Percentiles rank a stretch among this genome's conserved stretches.
These are phyloP conservation scores for Schwanniomyces polymorphus DNA, from an alignment of 805 yeast genomes.

Conservation along the genomic window DNA sequence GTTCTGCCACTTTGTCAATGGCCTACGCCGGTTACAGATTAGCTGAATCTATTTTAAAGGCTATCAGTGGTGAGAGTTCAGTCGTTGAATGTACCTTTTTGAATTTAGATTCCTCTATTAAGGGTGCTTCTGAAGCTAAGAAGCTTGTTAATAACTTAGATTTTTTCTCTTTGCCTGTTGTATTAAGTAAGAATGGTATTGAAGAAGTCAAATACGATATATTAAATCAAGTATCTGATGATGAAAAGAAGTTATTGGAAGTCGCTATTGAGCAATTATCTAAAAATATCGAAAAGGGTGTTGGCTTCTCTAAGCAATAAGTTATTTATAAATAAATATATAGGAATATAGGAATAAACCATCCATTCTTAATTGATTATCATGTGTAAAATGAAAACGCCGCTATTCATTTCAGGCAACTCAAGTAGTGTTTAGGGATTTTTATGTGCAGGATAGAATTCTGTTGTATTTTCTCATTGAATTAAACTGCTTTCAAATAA, in stretches of 20 bases:
- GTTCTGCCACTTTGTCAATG: slow-evolving; percentile 84
- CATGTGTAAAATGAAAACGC: not conserved
- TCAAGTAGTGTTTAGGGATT: not conserved
- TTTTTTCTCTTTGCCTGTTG: slow-evolving; percentile 66
- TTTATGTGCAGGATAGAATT: not conserved
- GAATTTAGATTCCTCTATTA: slow-evolving; percentile 48
- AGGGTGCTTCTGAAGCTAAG: slow-evolving; percentile 53
- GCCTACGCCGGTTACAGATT: slow-evolving; percentile 82
- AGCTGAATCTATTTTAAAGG: slow-evolving; percentile 64
- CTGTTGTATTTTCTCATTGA: not conserved
- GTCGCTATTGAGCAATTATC: slow-evolving; percentile 56
- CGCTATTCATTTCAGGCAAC: too few relatives aligned
- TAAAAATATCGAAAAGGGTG: slow-evolving; percentile 61
- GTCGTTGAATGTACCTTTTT: slow-evolving; percentile 52
- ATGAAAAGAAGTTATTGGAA: slow-evolving; percentile 55
- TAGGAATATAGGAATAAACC: not conserved
- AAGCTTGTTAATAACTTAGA: slow-evolving; percentile 43
- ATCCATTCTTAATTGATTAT: not conserved
- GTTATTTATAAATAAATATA: not conserved
- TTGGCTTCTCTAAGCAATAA: slow-evolving; percentile 38
- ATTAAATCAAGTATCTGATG: slow-evolving; percentile 46
- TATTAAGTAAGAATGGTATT: slow-evolving; percentile 54
- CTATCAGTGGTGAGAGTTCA: slow-evolving; percentile 33
- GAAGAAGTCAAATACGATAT: slow-evolving; percentile 54
- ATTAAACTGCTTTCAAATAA: not conserved